These are phyloP conservation scores for Prunus mume DNA, from an alignment of 306 rosid species.

Conservation along the genomic window DNA sequence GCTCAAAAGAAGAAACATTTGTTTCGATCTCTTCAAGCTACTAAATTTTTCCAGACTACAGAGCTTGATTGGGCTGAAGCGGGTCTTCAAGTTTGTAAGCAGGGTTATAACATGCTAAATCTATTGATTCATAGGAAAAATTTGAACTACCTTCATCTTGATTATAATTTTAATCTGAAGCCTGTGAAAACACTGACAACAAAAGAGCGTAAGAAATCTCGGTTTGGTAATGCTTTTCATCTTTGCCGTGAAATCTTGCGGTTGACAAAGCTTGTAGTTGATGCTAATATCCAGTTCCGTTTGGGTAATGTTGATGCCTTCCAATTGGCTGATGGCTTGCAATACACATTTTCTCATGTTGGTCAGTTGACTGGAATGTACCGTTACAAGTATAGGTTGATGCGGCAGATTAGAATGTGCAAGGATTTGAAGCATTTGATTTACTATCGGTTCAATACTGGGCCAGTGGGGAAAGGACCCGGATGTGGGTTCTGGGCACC, in stretches of 20 bases:
- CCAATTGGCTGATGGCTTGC: slow-evolving; percentile 97
- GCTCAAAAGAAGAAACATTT: slow-evolving; percentile 97
- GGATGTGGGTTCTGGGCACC: slow-evolving; percentile 99
- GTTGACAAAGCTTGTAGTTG: slow-evolving; percentile 95
- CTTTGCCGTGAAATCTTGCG: slow-evolving; percentile 98
- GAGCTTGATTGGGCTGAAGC: slow-evolving; percentile 99
- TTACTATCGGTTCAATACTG: slow-evolving; percentile 97
- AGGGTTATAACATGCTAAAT: slow-evolving; percentile 97
- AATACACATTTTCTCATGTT: slow-evolving; percentile 95
- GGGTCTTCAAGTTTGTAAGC: slow-evolving; percentile 98
- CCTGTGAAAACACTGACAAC: slow-evolving; percentile 97
- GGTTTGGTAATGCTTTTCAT: slow-evolving; percentile 98
- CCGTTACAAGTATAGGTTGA: slow-evolving; percentile 92
- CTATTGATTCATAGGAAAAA: slow-evolving; percentile 93
- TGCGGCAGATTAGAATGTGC: slow-evolving; percentile 99
- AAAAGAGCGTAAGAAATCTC: slow-evolving; percentile 91
- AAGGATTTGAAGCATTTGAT: slow-evolving; percentile 95
- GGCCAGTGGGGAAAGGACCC: slow-evolving; percentile 99
- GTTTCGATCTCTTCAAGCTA: slow-evolving; percentile 92
- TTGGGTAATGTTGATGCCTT: slow-evolving; percentile 98
- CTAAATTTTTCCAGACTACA: slow-evolving; percentile 97
- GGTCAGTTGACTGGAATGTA: slow-evolving; percentile 99
- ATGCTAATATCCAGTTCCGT: slow-evolving; percentile 97
- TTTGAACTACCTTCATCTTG: slow-evolving; percentile 97
- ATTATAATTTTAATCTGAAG: slow-evolving; percentile 92